Evolutionary conservation across 305 asterid species (phyloP).

Genomic region (Striga hermonthica): DNA sequence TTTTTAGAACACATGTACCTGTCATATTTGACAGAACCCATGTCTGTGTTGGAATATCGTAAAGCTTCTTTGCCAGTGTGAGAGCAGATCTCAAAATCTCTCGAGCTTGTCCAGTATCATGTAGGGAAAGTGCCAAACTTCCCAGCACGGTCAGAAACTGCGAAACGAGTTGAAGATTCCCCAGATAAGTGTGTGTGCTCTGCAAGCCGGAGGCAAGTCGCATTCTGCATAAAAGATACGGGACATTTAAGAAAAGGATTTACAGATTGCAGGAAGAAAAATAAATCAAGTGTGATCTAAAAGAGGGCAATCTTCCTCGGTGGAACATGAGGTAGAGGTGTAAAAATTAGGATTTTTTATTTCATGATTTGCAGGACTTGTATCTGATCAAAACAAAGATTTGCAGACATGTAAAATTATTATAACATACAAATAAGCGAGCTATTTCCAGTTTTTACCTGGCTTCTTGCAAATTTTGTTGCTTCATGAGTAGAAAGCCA

Average conservation of each 20-base stretch:
- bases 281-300: conserved; percentile 13
- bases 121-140: conserved; percentile 81
- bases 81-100: conserved; percentile 95
- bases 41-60: conserved; percentile 91
- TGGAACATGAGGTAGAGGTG: background rate
- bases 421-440: background rate
- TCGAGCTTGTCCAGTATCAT: conserved; percentile 92
- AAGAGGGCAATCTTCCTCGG: conserved; percentile 14
- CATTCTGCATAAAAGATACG: conserved; percentile 45
- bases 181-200: conserved; percentile 74
- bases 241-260: conserved; percentile 17
- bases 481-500: conserved; percentile 88
- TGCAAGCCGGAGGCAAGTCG: conserved; percentile 94
- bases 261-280: conserved; percentile 20
- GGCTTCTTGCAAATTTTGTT: conserved; percentile 92
- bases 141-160: conserved; percentile 90
- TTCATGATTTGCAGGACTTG: background rate
- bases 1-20: conserved; percentile 37
- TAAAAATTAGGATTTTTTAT: background rate
- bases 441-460: conserved; percentile 43
- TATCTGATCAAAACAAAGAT: background rate
- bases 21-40: conserved; percentile 87
- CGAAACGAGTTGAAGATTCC: conserved; percentile 97
- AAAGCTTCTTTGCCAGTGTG: conserved; percentile 83
- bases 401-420: conserved; percentile 16